Evolutionary conservation across 1,139 yeast genomes (phyloP), one percentile per base, ranked within the genome.

Genomic region (Yamadazyma dendronema): DNA sequence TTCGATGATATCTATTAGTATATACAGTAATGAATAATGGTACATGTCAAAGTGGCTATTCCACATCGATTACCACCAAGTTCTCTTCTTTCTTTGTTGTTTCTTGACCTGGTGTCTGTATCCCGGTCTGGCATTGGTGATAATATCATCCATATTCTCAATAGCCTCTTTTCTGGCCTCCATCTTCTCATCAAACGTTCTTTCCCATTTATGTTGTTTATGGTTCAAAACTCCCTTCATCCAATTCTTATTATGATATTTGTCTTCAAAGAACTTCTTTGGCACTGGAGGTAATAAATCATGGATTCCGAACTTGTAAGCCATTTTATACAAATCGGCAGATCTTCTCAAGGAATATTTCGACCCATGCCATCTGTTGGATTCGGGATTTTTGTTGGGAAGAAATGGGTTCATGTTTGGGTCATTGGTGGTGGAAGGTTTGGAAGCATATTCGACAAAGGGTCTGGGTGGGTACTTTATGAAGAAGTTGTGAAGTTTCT

Each of bases 391-490:
- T 55, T 77, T 84, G 58, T 88, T 89, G 19, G 95, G 84, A 40
- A 88, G 62, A 59, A 92, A 92, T 37, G 98, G 98, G 60, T 92
- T 92, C 52, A 87, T 84, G 41, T 76, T 73, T 16, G 79, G 74
- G 34, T 88, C 90, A 35, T 67, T 67, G 16, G 85, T 78, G 23
- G 77, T 66, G 4, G 86, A 77, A 37, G 96, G 85, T 46, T 72
- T 75, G 3, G 67, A 62, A 7, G 86, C 67, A 60, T 89, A 90
- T 48, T 73, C 57, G 22, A 73, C 74, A 58, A 78, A 79, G n/a
- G 95, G 92, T 29, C 84, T 67, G 12, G 97, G 97, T 30, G 97
- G 97, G 54, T 80, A 86, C 57, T 78, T 82, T 40, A 78, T 68
- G 66, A 90, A 89, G 62, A 90, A 90, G 51, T 70, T 77, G 57